Evolutionary conservation across 2,329 filamentous ascomycete species (phyloP).

Genomic region (Volutella citrinella): DNA sequence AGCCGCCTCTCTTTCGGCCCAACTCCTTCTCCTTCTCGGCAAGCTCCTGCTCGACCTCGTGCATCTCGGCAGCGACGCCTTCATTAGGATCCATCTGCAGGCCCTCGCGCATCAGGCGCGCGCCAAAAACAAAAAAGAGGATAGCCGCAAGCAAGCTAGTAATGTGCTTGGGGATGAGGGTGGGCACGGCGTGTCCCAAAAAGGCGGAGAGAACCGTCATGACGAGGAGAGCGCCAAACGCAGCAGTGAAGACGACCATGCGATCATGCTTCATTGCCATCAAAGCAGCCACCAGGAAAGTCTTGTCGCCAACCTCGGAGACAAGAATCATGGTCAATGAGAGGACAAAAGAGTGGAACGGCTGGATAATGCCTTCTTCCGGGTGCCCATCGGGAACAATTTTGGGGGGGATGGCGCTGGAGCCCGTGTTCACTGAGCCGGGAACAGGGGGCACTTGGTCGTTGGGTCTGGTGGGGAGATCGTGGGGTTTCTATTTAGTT

Average conservation of each 20-base stretch:
- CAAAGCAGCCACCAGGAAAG: constrained; percentile 91
- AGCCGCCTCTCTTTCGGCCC: constrained; percentile 58
- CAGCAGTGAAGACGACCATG: constrained; percentile 88
- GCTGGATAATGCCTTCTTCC: constrained; percentile 67
- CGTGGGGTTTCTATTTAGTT: constrained; percentile 66
- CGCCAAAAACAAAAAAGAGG: constrained; percentile 87
- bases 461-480: constrained; percentile 75
- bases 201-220: constrained; percentile 96
- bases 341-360: constrained; percentile 83
- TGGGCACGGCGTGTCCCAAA: constrained; percentile 86
- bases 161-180: constrained; percentile 83
- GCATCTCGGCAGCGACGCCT: constrained; percentile 94
- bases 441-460: constrained; percentile 71
- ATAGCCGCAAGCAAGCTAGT: constrained; percentile 83
- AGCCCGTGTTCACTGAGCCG: constrained; percentile 60
- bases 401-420: constrained; percentile 52
- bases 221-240: constrained; percentile 83
- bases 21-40: constrained; percentile 88
- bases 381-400: constrained; percentile 33
- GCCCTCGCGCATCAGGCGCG: constrained; percentile 79
- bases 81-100: constrained; percentile 85
- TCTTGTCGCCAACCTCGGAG: constrained; percentile 97
- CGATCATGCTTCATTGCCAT: constrained; percentile 99
- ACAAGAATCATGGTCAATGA: constrained; percentile 97
- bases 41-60: constrained; percentile 90